phyloP scores from a whole-genome alignment of 345 rosid genomes.

The Streptanthus diversifolius region DNA sequence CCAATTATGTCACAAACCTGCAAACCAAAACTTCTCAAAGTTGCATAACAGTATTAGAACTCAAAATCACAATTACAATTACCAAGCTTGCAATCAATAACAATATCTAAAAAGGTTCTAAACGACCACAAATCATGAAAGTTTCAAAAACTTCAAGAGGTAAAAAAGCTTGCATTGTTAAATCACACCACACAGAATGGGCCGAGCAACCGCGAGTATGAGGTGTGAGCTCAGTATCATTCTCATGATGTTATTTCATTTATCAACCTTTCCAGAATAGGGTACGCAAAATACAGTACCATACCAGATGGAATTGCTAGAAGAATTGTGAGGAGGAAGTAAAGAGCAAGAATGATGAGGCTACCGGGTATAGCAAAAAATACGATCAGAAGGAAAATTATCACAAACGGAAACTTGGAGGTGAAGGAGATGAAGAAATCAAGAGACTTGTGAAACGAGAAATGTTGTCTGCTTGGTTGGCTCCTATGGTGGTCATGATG shows the following conservation, averaged over 20 bases:
- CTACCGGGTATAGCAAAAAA: constrained; percentile 60
- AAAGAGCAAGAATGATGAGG: constrained; percentile 49
- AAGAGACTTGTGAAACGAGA: constrained; percentile 49
- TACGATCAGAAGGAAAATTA: constrained; percentile 46
- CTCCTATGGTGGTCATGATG: constrained; percentile 12
- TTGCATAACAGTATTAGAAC: constrained; percentile 7
- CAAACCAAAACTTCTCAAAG: constrained; percentile 22
- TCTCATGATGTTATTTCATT: constrained; percentile 43
- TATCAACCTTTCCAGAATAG: constrained; percentile 58
- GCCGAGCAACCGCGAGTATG: constrained; percentile 3
- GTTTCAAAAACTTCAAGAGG: constrained; percentile 2
- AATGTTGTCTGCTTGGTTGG: constrained; percentile 37
- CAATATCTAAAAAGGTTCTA: not conserved
- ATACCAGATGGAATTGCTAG: constrained; percentile 56
- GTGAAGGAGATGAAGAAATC: constrained; percentile 55
- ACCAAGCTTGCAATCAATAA: constrained; percentile 12
- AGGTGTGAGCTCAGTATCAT: not conserved
- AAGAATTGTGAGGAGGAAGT: constrained; percentile 50
- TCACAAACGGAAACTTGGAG: constrained; percentile 53
- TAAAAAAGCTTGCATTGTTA: not conserved
- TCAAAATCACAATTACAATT: constrained; percentile 24
- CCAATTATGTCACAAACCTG: not conserved
- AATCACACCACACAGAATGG: constrained; percentile 5
- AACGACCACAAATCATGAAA: not conserved
- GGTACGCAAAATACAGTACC: constrained; percentile 56